Evolutionary conservation across 2,329 filamentous ascomycete genomes (phyloP).

Genomic region (Ophiostoma piceae): DNA sequence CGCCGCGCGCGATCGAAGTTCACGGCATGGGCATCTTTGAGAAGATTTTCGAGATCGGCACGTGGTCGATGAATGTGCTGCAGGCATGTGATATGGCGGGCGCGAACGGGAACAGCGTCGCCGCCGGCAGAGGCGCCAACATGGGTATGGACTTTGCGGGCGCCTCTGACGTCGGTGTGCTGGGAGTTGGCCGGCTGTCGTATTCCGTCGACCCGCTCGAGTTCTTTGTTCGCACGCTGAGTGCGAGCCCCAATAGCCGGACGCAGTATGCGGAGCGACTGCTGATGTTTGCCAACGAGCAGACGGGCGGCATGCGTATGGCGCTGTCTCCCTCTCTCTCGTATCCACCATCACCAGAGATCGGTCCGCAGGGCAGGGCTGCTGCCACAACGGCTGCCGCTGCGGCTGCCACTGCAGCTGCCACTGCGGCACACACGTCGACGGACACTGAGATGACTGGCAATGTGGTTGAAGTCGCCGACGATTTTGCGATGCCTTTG

Average conservation of each 20-base stretch:
- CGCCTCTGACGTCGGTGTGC: conserved; percentile 33
- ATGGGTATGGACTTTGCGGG: conserved; percentile 34
- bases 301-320: conserved; percentile 37
- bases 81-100: conserved; percentile 34
- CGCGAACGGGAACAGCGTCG: conserved; percentile 19
- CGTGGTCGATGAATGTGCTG: conserved; percentile 43
- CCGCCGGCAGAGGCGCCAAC: conserved; percentile 26
- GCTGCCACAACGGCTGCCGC: neutral
- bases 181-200: conserved; percentile 34
- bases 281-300: conserved; percentile 39
- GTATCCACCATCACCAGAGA: conserved; percentile 24
- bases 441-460: conserved; percentile 10
- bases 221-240: conserved; percentile 42
- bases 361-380: neutral
- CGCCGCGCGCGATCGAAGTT: conserved; percentile 41
- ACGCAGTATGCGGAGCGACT: conserved; percentile 42
- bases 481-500: conserved; percentile 15
- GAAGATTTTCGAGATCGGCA: conserved; percentile 47
- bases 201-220: conserved; percentile 40
- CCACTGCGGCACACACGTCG: neutral
- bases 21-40: conserved; percentile 48
- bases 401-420: conserved; percentile 1
- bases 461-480: conserved; percentile 21
- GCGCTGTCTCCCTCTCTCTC: conserved; percentile 31
- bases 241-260: conserved; percentile 41